A percentile compares a stretch with the other conserved stretches of the same genome.
These are phyloP conservation scores for Mollisiaceae sp. DNA, from an alignment of 2,329 filamentous ascomycete species.

Conservation along the genomic window DNA sequence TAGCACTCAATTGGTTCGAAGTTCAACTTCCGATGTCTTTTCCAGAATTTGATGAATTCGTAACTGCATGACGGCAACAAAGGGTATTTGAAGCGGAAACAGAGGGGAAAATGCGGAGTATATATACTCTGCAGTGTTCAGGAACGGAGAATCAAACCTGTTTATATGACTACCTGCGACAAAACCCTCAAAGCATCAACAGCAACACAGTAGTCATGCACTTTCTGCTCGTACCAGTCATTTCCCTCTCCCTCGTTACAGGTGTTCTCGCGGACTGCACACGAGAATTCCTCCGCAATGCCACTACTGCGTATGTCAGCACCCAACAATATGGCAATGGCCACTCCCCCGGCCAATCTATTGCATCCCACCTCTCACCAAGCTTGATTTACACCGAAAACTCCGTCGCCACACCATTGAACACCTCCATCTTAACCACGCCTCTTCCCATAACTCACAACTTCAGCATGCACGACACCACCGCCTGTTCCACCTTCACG, in stretches of 20 bases:
- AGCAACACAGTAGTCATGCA: background rate
- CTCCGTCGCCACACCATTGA: constrained; percentile 15
- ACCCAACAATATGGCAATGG: background rate
- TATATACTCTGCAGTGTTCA: too few relatives aligned
- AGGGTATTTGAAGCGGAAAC: too few relatives aligned
- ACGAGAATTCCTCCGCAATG: constrained; percentile 1
- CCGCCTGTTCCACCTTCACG: constrained; percentile 24
- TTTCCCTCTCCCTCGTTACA: background rate
- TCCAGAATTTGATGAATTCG: background rate
- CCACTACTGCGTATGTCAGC: background rate
- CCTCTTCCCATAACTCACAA: constrained; percentile 23
- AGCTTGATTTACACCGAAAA: constrained; percentile 25
- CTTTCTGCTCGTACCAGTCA: background rate
- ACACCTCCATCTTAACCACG: constrained; percentile 15
- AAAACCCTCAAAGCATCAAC: background rate
- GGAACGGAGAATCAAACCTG: too few relatives aligned
- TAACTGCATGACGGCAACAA: too few relatives aligned
- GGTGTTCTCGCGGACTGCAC: background rate
- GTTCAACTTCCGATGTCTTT: background rate
- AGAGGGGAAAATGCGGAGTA: too few relatives aligned
- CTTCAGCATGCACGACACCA: constrained; percentile 25
- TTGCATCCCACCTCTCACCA: background rate
- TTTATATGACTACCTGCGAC: background rate
- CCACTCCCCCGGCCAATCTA: background rate
- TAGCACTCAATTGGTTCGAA: background rate